Evolutionary conservation across 306 rosid genomes (phyloP).

Genomic region (Erythrophleum fordii): DNA sequence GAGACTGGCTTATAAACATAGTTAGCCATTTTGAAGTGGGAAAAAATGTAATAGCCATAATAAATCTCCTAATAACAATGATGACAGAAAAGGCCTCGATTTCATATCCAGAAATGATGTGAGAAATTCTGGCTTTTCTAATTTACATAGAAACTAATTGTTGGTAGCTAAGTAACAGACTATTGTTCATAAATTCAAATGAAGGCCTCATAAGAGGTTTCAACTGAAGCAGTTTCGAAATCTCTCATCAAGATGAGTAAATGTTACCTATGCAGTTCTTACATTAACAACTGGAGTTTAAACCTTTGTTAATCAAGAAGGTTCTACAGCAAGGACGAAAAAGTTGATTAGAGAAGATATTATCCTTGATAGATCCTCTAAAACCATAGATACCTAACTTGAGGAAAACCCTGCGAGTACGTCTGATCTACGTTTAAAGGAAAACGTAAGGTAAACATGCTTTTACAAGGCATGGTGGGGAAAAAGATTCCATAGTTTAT

Average conservation of each 20-base stretch:
- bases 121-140: background rate
- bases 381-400: background rate
- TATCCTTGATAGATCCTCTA: background rate
- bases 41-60: background rate
- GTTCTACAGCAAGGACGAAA: background rate
- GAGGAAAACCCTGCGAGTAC: background rate
- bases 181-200: background rate
- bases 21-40: too few species aligned
- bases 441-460: background rate
- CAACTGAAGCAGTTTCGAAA: background rate
- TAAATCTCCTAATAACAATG: background rate
- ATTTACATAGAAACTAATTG: background rate
- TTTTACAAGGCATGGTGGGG: background rate
- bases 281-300: background rate
- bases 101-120: background rate
- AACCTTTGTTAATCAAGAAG: background rate
- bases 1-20: background rate
- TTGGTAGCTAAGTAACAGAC: background rate
- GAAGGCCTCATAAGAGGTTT: background rate
- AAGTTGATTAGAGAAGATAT: slow-evolving; percentile 21
- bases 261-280: background rate
- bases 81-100: background rate
- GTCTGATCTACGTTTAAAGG: background rate
- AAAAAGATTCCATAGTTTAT: background rate
- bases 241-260: background rate